phyloP scores from a whole-genome alignment of 2,329 filamentous ascomycete species.

The Penicillium sp. region DNA sequence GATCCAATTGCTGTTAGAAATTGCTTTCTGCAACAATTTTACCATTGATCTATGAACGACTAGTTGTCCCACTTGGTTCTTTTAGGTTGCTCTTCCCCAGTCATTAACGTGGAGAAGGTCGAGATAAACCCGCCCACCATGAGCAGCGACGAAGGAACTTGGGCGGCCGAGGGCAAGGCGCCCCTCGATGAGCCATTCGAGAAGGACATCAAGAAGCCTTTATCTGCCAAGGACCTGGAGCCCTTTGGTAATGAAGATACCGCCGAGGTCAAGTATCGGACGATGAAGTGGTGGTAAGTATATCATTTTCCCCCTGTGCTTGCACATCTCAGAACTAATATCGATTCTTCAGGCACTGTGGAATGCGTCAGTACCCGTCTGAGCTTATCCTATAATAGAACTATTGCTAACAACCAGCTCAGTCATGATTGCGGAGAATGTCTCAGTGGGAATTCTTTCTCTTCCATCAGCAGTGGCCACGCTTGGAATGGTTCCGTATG shows the following conservation, averaged over 20 bases:
- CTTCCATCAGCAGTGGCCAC: conserved; percentile 58
- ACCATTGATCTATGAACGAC: conserved; percentile 14
- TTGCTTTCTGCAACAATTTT: conserved; percentile 1
- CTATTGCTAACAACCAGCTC: conserved; percentile 11
- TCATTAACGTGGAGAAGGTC: conserved; percentile 6
- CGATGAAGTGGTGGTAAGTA: conserved; percentile 50
- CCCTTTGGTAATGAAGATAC: conserved; percentile 45
- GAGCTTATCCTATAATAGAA: not conserved
- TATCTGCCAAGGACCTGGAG: conserved; percentile 30
- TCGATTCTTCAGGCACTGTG: conserved; percentile 13
- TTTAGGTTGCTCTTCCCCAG: conserved; percentile 4
- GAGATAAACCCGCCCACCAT: conserved; percentile 12
- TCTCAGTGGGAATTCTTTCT: conserved; percentile 62
- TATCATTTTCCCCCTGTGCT: too few species aligned
- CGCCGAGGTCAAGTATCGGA: conserved; percentile 54
- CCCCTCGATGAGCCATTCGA: conserved; percentile 13
- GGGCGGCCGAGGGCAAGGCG: conserved; percentile 14
- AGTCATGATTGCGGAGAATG: conserved; percentile 64
- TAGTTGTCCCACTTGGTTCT: conserved; percentile 5
- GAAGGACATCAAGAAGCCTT: conserved; percentile 21
- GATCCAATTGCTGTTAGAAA: conserved; percentile 10
- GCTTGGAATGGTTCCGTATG: conserved; percentile 59
- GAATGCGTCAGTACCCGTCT: conserved; percentile 15
- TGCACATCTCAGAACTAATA: not conserved
- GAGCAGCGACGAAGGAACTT: conserved; percentile 21